Conservation (phyloP, 257 asterid genomes). For the Sherardia arvensis region DNA sequence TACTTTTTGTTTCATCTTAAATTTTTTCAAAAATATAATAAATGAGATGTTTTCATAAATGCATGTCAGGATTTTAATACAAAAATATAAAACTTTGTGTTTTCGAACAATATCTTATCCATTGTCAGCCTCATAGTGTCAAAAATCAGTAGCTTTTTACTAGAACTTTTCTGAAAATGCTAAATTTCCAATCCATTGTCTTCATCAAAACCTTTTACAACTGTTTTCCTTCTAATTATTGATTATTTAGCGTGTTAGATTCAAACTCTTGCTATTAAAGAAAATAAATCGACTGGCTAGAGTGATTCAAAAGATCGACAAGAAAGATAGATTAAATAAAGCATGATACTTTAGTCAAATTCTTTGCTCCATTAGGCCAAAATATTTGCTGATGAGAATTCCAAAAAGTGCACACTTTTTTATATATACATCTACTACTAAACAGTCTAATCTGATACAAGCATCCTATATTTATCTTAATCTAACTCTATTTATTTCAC, state of each 20-base stretch:
- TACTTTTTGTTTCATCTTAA: no score
- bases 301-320: neutral
- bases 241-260: neutral
- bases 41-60: no score
- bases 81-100: neutral
- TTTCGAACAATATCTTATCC: neutral
- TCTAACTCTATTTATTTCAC: no score
- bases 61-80: no score
- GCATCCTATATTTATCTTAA: no score
- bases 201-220: neutral
- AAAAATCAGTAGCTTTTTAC: neutral
- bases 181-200: neutral
- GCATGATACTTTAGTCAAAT: neutral
- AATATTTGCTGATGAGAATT: no score
- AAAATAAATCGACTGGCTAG: neutral
- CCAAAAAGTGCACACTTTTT: no score
- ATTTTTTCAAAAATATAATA: no score
- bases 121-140: neutral
- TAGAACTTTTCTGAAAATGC: neutral
- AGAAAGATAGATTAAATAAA: neutral
- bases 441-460: no score
- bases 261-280: neutral
- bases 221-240: neutral
- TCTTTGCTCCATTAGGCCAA: no score
- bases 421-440: no score